Evolutionary conservation across 805 yeast genomes (phyloP).

Genomic region (Hanseniaspora lindneri): DNA sequence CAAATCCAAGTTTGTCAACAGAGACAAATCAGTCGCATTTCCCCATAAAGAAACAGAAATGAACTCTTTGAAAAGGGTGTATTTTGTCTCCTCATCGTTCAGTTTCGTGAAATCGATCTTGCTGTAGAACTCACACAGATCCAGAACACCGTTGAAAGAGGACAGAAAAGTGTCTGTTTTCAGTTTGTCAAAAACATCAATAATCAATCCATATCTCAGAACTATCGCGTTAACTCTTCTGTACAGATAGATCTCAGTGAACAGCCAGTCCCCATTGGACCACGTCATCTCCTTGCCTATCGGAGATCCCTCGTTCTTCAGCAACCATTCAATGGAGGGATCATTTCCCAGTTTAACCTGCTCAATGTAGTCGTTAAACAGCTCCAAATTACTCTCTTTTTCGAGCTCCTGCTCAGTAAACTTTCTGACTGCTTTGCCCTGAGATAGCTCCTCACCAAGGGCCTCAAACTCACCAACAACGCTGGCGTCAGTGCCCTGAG

Average conservation of each 20-base stretch:
- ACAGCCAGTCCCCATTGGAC: constrained; percentile 85
- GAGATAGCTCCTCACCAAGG: constrained; percentile 31
- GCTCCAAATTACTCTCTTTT: constrained; percentile 34
- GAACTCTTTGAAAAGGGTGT: constrained; percentile 59
- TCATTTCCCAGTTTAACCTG: constrained; percentile 1
- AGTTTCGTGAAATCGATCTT: constrained; percentile 23
- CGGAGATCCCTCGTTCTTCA: constrained; percentile 1
- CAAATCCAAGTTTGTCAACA: constrained; percentile 74
- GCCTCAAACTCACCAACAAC: constrained; percentile 22
- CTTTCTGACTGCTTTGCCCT: constrained; percentile 34
- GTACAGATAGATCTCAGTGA: constrained; percentile 73
- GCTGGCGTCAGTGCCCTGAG: constrained; percentile 25
- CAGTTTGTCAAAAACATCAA: constrained; percentile 58
- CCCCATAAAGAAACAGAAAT: constrained; percentile 93
- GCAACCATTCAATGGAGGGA: constrained; percentile 11
- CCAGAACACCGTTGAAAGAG: constrained; percentile 66
- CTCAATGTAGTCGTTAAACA: constrained; percentile 46
- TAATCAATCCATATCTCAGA: constrained; percentile 32
- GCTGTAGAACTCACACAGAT: constrained; percentile 41
- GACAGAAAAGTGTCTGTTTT: constrained; percentile 66
- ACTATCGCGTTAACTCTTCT: constrained; percentile 35
- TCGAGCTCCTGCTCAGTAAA: constrained; percentile 34
- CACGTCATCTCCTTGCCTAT: constrained; percentile 39
- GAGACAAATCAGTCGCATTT: constrained; percentile 87
- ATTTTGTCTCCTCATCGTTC: constrained; percentile 35